phyloP scores from a whole-genome alignment of 176 grass and related monocot genomes.

The Panicum miliaceum region DNA sequence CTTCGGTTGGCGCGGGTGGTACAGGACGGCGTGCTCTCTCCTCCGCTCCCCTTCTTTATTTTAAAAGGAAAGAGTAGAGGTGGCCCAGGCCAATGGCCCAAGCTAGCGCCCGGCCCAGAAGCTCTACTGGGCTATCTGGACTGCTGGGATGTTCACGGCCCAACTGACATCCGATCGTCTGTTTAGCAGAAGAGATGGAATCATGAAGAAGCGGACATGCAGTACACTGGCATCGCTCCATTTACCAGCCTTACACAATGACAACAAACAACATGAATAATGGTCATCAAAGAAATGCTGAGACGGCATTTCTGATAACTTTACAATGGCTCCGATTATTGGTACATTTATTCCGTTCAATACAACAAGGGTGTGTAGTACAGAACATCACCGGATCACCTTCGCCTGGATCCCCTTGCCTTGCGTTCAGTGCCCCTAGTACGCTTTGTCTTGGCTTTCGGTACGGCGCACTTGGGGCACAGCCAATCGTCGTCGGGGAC shows the following conservation, averaged over 20 bases:
- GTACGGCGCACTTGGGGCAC: conserved; percentile 56
- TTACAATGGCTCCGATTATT: not conserved
- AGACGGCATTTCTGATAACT: conserved; percentile 35
- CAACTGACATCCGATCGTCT: too few species aligned
- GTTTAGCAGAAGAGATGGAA: not conserved
- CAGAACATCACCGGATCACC: conserved; percentile 2
- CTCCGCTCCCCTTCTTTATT: too few species aligned
- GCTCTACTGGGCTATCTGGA: not conserved
- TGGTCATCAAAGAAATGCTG: conserved; percentile 34
- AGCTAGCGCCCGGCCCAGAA: not conserved
- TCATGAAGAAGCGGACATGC: not conserved
- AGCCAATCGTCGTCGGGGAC: conserved; percentile 76
- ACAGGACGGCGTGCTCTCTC: too few species aligned
- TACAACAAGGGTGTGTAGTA: conserved; percentile 8
- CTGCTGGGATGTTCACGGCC: not conserved
- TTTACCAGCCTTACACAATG: not conserved
- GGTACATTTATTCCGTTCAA: not conserved
- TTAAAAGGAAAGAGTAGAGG: not conserved
- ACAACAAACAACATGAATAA: not conserved
- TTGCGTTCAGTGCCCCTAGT: conserved; percentile 9
- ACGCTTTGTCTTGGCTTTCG: conserved; percentile 35
- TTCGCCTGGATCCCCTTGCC: conserved; percentile 33
- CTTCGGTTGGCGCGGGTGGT: too few species aligned
- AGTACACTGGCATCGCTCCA: not conserved
- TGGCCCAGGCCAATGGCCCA: not conserved